Percentiles rank a stretch among this genome's conserved stretches.
phyloP scores from a whole-genome alignment of 2,329 filamentous ascomycete species.

The Aspergillus puulaauensis region DNA sequence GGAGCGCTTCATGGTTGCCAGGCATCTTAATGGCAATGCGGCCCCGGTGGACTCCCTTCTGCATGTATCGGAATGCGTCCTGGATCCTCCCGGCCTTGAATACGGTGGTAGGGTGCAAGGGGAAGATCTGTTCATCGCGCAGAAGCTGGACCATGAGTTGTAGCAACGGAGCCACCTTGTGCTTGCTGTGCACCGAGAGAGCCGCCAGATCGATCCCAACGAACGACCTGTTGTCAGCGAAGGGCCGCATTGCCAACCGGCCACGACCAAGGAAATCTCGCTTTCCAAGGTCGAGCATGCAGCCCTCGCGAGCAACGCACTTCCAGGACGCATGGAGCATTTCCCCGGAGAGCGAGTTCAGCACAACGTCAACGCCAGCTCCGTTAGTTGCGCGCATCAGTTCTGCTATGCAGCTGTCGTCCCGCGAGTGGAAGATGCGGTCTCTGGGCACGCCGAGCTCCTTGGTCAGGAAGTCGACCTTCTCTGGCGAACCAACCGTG shows the following conservation, averaged over 20 bases:
- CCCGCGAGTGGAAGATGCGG: neutral
- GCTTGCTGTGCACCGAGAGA: neutral
- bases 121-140: neutral
- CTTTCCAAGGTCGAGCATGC: neutral
- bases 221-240: neutral
- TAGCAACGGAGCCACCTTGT: neutral
- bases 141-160: neutral
- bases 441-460: neutral
- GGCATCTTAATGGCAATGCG: slow-evolving; percentile 38
- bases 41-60: slow-evolving; percentile 36
- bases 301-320: neutral
- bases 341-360: neutral
- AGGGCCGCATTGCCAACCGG: neutral
- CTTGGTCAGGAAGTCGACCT: neutral
- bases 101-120: neutral
- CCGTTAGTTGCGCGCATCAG: neutral
- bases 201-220: neutral
- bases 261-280: neutral
- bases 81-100: neutral
- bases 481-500: slow-evolving; percentile 14
- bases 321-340: neutral
- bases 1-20: neutral
- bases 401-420: neutral
- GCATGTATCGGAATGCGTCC: slow-evolving; percentile 32
- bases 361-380: neutral